A percentile compares a stretch with the other conserved stretches of the same genome.
Evolutionary conservation across 148 eudicot species (phyloP).

Genomic region (Euryodendron excelsum): DNA sequence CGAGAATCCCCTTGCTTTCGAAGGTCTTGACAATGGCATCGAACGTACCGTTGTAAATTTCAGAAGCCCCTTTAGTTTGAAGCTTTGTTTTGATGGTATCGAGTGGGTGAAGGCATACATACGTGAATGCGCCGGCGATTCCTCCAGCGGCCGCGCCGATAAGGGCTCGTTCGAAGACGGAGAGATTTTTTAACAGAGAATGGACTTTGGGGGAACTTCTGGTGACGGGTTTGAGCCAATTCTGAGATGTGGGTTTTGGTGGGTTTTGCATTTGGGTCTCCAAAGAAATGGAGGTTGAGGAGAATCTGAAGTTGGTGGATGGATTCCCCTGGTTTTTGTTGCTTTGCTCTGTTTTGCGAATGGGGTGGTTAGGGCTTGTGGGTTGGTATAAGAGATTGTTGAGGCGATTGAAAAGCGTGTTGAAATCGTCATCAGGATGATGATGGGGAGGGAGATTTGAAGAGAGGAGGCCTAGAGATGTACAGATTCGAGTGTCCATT

Average conservation of each 20-base stretch:
- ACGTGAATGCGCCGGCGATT: constrained; percentile 83
- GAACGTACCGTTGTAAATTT: constrained; percentile 60
- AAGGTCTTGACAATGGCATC: constrained; percentile 78
- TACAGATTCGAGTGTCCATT: constrained; percentile 38
- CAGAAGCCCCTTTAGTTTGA: constrained; percentile 76
- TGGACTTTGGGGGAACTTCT: constrained; percentile 26
- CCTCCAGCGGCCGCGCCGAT: constrained; percentile 88
- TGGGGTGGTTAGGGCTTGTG: constrained; percentile 22
- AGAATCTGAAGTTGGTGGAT: constrained; percentile 34
- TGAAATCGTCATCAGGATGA: constrained; percentile 35
- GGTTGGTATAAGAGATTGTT: constrained; percentile 42
- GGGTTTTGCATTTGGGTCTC: constrained; percentile 30
- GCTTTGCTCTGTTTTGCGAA: not conserved
- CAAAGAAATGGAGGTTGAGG: constrained; percentile 56
- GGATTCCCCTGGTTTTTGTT: not conserved
- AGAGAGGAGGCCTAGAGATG: constrained; percentile 37
- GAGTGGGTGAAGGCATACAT: constrained; percentile 75
- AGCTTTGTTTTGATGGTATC: constrained; percentile 89
- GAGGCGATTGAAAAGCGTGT: constrained; percentile 53
- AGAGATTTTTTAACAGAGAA: constrained; percentile 41
- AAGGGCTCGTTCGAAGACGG: constrained; percentile 64
- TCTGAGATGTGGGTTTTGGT: constrained; percentile 38
- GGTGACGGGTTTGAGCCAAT: constrained; percentile 43
- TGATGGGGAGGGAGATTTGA: not conserved
- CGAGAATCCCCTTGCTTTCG: constrained; percentile 58